Percentiles rank a stretch among this genome's conserved stretches.
These are phyloP conservation scores for Anisodus tanguticus DNA, from an alignment of 257 asterid genomes.

Conservation along the genomic window DNA sequence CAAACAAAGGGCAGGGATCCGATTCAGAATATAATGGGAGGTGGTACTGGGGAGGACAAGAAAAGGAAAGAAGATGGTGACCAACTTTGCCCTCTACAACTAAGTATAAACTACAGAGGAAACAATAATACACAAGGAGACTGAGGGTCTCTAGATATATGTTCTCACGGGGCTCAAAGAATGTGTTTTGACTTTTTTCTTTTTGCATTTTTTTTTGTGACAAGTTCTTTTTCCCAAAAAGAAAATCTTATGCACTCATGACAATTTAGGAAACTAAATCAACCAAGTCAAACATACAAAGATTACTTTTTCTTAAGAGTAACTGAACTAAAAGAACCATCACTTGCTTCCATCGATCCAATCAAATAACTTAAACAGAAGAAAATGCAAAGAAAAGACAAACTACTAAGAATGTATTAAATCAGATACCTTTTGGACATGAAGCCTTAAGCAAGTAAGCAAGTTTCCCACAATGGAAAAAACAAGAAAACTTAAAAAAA, in stretches of 20 bases:
- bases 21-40: constrained; percentile 9
- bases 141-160: constrained; percentile 2
- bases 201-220: background rate
- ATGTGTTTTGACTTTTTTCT: background rate
- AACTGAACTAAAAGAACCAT: constrained; percentile 17
- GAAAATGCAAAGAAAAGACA: background rate
- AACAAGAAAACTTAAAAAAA: background rate
- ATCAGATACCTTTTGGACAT: background rate
- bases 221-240: background rate
- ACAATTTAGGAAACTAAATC: constrained; percentile 12
- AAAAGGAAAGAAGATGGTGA: background rate
- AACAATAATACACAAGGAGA: background rate
- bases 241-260: background rate
- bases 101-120: background rate
- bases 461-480: background rate
- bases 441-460: constrained; percentile 7
- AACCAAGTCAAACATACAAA: background rate
- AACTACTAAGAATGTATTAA: background rate
- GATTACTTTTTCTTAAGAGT: background rate
- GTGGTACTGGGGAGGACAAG: background rate
- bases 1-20: background rate
- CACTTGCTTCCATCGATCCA: background rate
- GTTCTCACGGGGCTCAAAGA: constrained; percentile 5
- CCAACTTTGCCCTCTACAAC: background rate
- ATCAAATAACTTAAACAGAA: background rate